Conservation (phyloP, 352 stramenopile species). For the Phytophthora nicotianae region DNA sequence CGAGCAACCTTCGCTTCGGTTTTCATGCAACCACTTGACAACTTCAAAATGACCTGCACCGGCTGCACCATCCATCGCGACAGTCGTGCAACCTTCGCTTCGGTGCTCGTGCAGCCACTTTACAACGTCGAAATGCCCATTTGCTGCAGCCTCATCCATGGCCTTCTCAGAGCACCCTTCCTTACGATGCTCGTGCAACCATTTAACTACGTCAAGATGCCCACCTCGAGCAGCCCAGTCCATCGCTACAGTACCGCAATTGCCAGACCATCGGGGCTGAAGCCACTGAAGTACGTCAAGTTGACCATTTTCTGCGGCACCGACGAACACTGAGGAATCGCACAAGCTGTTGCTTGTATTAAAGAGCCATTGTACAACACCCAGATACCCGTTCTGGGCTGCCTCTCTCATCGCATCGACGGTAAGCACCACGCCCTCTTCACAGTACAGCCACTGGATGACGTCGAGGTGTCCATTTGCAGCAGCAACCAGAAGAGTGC, state of each 20-base stretch:
- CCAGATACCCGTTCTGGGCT: not conserved
- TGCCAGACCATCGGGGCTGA: constrained; percentile 3
- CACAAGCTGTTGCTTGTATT: not conserved
- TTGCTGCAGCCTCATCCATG: constrained; percentile 19
- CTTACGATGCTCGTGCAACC: constrained; percentile 10
- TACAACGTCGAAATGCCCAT: constrained; percentile 16
- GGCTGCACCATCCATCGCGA: constrained; percentile 23
- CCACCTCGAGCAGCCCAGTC: constrained; percentile 19
- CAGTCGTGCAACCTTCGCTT: constrained; percentile 14
- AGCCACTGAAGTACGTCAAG: constrained; percentile 5
- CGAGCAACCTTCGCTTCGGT: constrained; percentile 26
- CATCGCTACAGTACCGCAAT: constrained; percentile 5
- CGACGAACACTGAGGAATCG: not conserved
- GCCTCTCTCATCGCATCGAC: not conserved
- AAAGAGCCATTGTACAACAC: constrained; percentile 3
- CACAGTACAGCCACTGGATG: constrained; percentile 5
- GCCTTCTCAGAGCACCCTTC: constrained; percentile 11
- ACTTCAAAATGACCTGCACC: constrained; percentile 8
- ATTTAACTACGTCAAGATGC: constrained; percentile 21
- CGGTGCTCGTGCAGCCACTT: constrained; percentile 27
- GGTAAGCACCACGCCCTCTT: not conserved
- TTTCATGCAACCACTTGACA: constrained; percentile 19
- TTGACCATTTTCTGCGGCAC: not conserved
- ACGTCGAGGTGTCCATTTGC: constrained; percentile 1
- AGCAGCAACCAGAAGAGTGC: constrained; percentile 13